These are phyloP conservation scores for Annulohypoxylon stygium DNA, from an alignment of 495 filamentous ascomycete genomes.

Conservation along the genomic window DNA sequence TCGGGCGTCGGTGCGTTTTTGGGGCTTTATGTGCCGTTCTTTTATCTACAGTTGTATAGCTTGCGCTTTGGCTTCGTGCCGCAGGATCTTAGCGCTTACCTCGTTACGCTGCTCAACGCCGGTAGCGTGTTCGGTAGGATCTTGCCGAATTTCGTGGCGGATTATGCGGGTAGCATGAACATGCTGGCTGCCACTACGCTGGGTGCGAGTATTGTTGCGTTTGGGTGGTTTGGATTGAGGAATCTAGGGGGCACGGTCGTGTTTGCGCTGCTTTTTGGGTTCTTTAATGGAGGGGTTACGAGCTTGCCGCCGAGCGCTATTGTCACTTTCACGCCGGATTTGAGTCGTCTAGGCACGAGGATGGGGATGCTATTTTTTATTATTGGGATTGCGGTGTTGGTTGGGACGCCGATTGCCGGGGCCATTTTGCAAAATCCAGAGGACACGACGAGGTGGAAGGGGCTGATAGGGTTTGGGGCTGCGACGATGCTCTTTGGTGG, in stretches of 20 bases:
- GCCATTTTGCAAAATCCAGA: conserved; percentile 52
- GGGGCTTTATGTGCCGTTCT: conserved; percentile 75
- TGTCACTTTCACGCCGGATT: conserved; percentile 69
- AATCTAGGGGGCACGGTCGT: conserved; percentile 71
- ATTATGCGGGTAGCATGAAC: conserved; percentile 72
- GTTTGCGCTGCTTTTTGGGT: conserved; percentile 76
- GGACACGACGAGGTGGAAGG: conserved; percentile 21
- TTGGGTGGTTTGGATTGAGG: conserved; percentile 69
- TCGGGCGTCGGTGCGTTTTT: conserved; percentile 76
- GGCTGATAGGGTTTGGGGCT: conserved; percentile 25
- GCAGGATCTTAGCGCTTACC: conserved; percentile 70
- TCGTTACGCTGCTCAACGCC: conserved; percentile 76
- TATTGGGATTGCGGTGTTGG: conserved; percentile 69
- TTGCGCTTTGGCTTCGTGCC: conserved; percentile 66
- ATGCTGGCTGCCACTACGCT: conserved; percentile 67
- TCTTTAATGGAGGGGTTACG: conserved; percentile 77
- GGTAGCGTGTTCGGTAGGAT: conserved; percentile 72
- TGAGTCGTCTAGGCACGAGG: conserved; percentile 72
- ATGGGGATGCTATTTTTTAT: conserved; percentile 75
- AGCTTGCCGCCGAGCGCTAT: conserved; percentile 72
- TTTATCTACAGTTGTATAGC: conserved; percentile 72
- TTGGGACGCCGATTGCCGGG: conserved; percentile 77
- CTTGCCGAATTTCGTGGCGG: conserved; percentile 70
- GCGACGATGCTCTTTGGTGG: conserved; percentile 31
- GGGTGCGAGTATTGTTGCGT: conserved; percentile 61